A percentile compares a stretch with the other conserved stretches of the same genome.
These are phyloP conservation scores for Vanrija humicola DNA, from an alignment of 1,284 basidiomycete species.

Conservation along the genomic window DNA sequence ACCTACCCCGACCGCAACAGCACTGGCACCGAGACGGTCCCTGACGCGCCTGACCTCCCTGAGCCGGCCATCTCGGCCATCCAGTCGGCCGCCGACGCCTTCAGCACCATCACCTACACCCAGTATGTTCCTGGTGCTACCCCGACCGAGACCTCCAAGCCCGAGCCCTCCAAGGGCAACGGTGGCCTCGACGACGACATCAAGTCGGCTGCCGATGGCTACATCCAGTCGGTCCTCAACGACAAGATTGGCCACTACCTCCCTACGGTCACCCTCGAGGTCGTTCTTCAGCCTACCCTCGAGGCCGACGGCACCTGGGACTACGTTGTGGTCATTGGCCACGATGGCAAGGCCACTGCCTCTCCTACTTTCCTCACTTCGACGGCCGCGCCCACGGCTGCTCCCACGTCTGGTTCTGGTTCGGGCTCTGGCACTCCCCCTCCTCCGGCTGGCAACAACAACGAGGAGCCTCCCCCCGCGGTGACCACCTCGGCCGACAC, in stretches of 20 bases:
- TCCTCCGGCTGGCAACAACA: neutral
- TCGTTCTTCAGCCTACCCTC: slow-evolving; percentile 46
- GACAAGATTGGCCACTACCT: slow-evolving; percentile 31
- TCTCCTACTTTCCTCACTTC: slow-evolving; percentile 34
- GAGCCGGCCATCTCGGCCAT: slow-evolving; percentile 28
- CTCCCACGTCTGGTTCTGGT: slow-evolving; percentile 5
- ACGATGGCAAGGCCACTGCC: slow-evolving; percentile 46
- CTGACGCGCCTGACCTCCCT: slow-evolving; percentile 22
- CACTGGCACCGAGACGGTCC: slow-evolving; percentile 31
- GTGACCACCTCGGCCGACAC: slow-evolving; percentile 7
- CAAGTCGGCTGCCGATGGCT: slow-evolving; percentile 29
- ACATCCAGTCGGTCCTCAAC: slow-evolving; percentile 23
- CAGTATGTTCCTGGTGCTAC: slow-evolving; percentile 22
- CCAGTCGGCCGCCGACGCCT: slow-evolving; percentile 26
- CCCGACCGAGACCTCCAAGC: slow-evolving; percentile 4
- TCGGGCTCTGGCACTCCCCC: neutral
- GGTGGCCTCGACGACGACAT: slow-evolving; percentile 19
- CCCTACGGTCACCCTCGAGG: slow-evolving; percentile 47
- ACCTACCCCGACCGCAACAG: slow-evolving; percentile 7
- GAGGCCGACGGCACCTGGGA: slow-evolving; percentile 48
- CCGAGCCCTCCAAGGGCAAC: neutral
- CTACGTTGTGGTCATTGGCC: slow-evolving; percentile 44
- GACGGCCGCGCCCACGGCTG: slow-evolving; percentile 8
- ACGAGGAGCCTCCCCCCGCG: neutral
- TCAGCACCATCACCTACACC: slow-evolving; percentile 37